Conservation (phyloP, 2,329 filamentous ascomycete species). For the Phialophora tarda region DNA sequence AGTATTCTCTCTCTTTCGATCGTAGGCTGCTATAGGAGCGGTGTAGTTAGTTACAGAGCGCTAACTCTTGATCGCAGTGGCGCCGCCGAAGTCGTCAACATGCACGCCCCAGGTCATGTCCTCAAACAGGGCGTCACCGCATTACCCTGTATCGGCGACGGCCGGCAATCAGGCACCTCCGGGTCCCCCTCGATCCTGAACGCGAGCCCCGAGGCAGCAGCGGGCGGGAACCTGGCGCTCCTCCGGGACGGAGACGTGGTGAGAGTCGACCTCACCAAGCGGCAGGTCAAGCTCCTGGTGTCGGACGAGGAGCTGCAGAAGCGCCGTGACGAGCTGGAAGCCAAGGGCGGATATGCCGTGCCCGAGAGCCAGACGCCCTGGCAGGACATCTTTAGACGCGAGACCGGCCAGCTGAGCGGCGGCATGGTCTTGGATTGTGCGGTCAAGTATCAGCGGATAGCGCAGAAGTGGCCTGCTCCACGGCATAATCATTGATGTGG, state of each 20-base stretch:
- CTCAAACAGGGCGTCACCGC: slow-evolving; percentile 54
- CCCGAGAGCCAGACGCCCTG: slow-evolving; percentile 57
- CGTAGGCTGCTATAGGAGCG: too few relatives aligned
- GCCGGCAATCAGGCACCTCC: slow-evolving; percentile 62
- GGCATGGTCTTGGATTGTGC: slow-evolving; percentile 57
- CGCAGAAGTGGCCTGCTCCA: slow-evolving; percentile 50
- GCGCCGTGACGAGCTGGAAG: slow-evolving; percentile 49
- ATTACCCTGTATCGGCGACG: slow-evolving; percentile 61
- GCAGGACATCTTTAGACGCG: slow-evolving; percentile 58
- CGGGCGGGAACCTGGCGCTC: slow-evolving; percentile 60
- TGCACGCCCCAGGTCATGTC: slow-evolving; percentile 55
- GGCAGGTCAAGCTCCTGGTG: slow-evolving; percentile 57
- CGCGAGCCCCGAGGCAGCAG: slow-evolving; percentile 61
- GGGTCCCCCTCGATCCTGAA: slow-evolving; percentile 63
- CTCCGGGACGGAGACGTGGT: slow-evolving; percentile 57
- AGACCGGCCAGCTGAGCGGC: slow-evolving; percentile 53
- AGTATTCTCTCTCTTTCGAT: not conserved
- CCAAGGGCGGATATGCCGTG: slow-evolving; percentile 47
- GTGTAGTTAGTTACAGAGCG: not conserved
- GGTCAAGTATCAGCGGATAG: slow-evolving; percentile 55
- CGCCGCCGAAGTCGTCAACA: slow-evolving; percentile 60
- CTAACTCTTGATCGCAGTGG: slow-evolving; percentile 39
- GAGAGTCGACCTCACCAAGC: slow-evolving; percentile 57
- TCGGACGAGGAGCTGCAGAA: slow-evolving; percentile 50
- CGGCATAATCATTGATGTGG: slow-evolving; percentile 54